These are phyloP conservation scores for Claviceps sorghi DNA, from an alignment of 2,329 filamentous ascomycete species.

Conservation along the genomic window DNA sequence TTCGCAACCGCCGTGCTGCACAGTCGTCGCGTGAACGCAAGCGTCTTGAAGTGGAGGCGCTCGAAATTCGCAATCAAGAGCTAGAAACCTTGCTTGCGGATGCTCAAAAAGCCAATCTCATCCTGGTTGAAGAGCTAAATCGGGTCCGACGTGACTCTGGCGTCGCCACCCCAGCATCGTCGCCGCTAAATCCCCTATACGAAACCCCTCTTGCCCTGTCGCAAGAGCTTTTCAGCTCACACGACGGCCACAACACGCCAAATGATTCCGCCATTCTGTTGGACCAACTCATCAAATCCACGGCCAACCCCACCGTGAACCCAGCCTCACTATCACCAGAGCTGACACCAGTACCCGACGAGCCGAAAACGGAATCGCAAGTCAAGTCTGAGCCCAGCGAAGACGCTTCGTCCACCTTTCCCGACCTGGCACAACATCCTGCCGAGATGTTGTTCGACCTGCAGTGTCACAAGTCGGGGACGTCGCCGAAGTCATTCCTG, in stretches of 20 bases:
- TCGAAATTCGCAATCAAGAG: constrained; percentile 61
- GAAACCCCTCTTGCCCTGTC: constrained; percentile 42
- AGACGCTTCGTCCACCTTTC: constrained; percentile 31
- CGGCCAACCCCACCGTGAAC: constrained; percentile 37
- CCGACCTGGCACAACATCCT: constrained; percentile 99
- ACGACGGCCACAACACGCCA: constrained; percentile 21
- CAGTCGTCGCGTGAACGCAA: constrained; percentile 95
- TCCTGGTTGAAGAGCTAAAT: constrained; percentile 35
- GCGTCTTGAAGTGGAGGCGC: constrained; percentile 70
- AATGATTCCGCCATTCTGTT: constrained; percentile 21
- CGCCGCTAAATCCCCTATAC: constrained; percentile 27
- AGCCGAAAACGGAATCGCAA: constrained; percentile 5
- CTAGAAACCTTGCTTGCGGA: constrained; percentile 49
- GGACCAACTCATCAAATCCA: constrained; percentile 27
- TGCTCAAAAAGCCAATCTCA: constrained; percentile 38
- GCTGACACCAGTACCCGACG: constrained; percentile 36
- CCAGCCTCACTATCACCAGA: constrained; percentile 47
- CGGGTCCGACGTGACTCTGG: constrained; percentile 31
- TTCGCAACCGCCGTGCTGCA: constrained; percentile 87
- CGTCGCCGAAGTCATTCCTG: constrained; percentile 34
- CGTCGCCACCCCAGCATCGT: constrained; percentile 25
- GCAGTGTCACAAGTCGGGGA: constrained; percentile 97
- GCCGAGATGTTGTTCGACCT: constrained; percentile 99
- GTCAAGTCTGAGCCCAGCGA: constrained; percentile 11
- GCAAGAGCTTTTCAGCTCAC: constrained; percentile 40